Conservation (phyloP, 2,329 filamentous ascomycete genomes). For the Diaporthe humulicola region DNA sequence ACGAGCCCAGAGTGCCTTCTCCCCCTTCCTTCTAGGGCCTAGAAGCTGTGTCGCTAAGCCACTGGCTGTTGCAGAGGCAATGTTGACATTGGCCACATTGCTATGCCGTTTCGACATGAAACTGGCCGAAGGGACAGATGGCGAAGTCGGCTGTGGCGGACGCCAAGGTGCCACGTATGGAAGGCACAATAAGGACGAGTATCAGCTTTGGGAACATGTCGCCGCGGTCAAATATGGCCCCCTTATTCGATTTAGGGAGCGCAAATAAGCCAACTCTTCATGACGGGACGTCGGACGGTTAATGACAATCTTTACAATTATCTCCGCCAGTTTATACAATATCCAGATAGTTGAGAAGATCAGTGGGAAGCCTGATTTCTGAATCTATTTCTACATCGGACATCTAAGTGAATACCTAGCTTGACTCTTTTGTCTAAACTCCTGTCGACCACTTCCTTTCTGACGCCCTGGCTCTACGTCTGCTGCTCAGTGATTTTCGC, state of each 20-base stretch:
- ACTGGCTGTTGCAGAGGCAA: constrained; percentile 3
- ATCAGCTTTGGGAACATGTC: constrained; percentile 23
- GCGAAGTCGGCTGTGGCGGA: constrained; percentile 6
- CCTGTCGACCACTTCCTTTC: not conserved
- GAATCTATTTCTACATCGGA: not conserved
- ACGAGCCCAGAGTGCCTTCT: constrained; percentile 8
- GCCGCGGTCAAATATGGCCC: constrained; percentile 6
- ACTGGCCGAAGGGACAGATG: not conserved
- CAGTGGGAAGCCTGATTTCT: not conserved
- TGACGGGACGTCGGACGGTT: not conserved
- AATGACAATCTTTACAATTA: not conserved
- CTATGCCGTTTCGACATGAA: constrained; percentile 19
- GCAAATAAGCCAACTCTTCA: not conserved
- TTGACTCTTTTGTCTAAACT: not conserved
- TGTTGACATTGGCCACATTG: constrained; percentile 1
- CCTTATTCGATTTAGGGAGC: not conserved
- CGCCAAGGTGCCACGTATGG: not conserved
- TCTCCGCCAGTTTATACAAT: not conserved
- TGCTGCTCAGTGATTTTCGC: not conserved
- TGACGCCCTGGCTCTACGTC: not conserved
- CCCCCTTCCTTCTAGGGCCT: not conserved
- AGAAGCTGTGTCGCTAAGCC: constrained; percentile 20
- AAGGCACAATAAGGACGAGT: constrained; percentile 2
- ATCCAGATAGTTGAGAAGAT: not conserved
- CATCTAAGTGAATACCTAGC: not conserved